Base-by-base conservation (phyloP, 148 eudicot genomes). In the Suaeda aralocaspica region DNA sequence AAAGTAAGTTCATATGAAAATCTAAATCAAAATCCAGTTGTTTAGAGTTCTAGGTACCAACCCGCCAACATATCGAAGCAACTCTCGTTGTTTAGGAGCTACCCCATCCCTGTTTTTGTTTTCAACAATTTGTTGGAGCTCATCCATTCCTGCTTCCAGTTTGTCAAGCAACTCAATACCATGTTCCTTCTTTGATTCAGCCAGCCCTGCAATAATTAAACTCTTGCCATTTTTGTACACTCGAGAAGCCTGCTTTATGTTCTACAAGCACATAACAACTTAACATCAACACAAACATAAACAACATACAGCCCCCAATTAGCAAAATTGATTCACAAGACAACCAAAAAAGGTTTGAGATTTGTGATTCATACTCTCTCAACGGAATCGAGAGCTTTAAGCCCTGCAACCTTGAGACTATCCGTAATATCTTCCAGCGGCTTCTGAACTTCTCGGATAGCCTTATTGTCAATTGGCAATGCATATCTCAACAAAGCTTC, bases 341-440 rank as follows among this genome's bases (percentile, higher is more conserved):
- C 46, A 41, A 26, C 18, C 6, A 14, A 21, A 18, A 50, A 26
- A 26, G 60, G 10, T 46, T 56, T 16, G 19, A 36, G 59, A 72
- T 51, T 76, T 16, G 19, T 48, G 59, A 72, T 51, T 76, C 92
- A 87, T 76, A 94, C 99, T 73, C 99, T 84, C 78, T 91, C 97
- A 18, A 80, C 96, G 15, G 97, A 87, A 81, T 91, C 97, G 45
- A 94, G 88, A 29, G 96, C 96, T 76, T 84, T 91, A 25, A 84
- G 78, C 51, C 99, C 97, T 13, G 97, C 76, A 77, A 91, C 58
- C 80, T 89, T 94, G 69, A 94, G 93, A 74, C 99, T 94, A 5
- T 91, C 97, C 0, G 97, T 86, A 57, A 94, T 91, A 79, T 94
- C 97, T 79, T 94, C 99, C 22, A 94, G 85, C 1, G 99, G 99